These are phyloP conservation scores for Celoporthe dispersa DNA, from an alignment of 2,329 filamentous ascomycete genomes.

Conservation along the genomic window DNA sequence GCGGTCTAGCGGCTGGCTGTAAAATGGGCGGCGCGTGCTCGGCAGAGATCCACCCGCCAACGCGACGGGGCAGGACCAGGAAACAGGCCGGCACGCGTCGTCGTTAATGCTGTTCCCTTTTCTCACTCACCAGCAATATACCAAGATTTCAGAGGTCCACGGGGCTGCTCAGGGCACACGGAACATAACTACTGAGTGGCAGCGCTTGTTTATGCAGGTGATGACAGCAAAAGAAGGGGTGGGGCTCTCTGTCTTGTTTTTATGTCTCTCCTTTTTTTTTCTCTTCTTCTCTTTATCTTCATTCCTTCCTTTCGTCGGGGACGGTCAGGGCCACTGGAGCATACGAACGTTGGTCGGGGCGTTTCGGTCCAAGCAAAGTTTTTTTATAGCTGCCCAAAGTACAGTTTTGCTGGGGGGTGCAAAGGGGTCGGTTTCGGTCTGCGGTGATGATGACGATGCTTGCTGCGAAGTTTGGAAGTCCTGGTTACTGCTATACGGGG, in stretches of 20 bases:
- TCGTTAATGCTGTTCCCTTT: slow-evolving; percentile 1
- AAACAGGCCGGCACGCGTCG: background rate
- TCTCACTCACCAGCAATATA: slow-evolving; percentile 3
- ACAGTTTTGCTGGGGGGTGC: background rate
- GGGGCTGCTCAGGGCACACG: background rate
- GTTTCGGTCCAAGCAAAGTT: slow-evolving; percentile 18
- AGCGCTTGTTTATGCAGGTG: slow-evolving; percentile 5
- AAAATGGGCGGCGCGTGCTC: background rate
- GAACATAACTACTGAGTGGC: slow-evolving; percentile 2
- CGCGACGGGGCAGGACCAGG: background rate
- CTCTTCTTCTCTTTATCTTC: background rate
- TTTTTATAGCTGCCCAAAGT: slow-evolving; percentile 7
- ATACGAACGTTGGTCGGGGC: slow-evolving; percentile 25
- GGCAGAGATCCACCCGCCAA: background rate
- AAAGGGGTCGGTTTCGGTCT: slow-evolving; percentile 11
- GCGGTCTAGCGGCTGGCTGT: background rate
- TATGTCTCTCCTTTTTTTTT: too few relatives aligned
- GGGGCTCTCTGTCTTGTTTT: background rate
- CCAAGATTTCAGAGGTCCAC: background rate
- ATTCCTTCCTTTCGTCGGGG: background rate
- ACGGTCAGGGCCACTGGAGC: slow-evolving; percentile 20
- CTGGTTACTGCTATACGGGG: background rate
- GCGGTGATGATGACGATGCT: background rate
- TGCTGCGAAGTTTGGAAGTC: background rate
- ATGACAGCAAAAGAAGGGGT: slow-evolving; percentile 3